phyloP scores from a whole-genome alignment of 805 yeast species.

The Metschnikowia santaceciliae region DNA sequence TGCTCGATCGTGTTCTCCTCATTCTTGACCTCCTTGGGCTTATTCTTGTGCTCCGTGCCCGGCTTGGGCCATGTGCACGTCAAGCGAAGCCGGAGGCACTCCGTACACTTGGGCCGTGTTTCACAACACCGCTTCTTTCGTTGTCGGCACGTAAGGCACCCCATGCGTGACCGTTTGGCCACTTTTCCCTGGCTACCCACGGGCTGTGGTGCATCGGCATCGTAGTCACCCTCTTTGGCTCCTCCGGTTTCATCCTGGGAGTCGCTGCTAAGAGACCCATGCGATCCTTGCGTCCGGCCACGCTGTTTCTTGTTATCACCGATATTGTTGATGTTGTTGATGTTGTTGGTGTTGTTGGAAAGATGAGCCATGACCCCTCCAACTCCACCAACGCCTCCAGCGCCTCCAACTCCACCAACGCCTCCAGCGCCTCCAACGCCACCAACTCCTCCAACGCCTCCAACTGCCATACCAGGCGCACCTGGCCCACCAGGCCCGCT shows the following conservation, averaged over 20 bases:
- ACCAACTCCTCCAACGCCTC: not conserved
- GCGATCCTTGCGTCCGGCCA: not conserved
- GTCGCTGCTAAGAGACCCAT: conserved; percentile 6
- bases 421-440: too few species aligned
- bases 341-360: too few species aligned
- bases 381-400: too few species aligned
- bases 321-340: not conserved
- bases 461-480: not conserved
- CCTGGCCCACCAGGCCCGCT: conserved; percentile 1
- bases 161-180: conserved; percentile 58
- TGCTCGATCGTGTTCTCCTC: conserved; percentile 53
- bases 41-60: conserved; percentile 59
- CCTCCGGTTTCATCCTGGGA: conserved; percentile 4
- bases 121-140: conserved; percentile 80
- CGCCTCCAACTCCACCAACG: too few species aligned
- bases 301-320: not conserved
- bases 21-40: conserved; percentile 47
- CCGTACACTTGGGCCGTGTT: conserved; percentile 59
- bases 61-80: conserved; percentile 73
- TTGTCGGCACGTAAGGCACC: conserved; percentile 74
- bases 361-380: too few species aligned
- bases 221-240: conserved; percentile 1
- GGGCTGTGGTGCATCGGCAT: not conserved
- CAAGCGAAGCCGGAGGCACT: conserved; percentile 61
- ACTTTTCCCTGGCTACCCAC: conserved; percentile 8